phyloP scores from a whole-genome alignment of 2,329 filamentous ascomycete genomes.

The Chalaropsis thielavioides region DNA sequence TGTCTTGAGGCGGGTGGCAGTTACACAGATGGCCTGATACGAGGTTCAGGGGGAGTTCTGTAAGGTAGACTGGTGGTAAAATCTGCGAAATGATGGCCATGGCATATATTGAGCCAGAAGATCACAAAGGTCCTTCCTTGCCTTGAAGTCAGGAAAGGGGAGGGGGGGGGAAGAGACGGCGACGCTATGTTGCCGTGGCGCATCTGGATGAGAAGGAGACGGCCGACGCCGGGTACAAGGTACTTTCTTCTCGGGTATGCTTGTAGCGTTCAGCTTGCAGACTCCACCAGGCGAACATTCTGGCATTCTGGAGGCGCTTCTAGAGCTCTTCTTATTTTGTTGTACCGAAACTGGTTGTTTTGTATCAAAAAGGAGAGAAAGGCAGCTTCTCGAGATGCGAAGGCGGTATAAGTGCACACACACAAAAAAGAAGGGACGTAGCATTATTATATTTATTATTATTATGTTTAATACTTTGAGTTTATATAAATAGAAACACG shows the following conservation, averaged over 20 bases:
- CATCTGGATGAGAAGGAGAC: neutral
- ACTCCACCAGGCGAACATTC: neutral
- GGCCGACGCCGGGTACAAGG: neutral
- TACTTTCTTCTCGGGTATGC: neutral
- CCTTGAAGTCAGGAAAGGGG: neutral
- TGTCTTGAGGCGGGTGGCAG: neutral
- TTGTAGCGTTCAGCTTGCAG: neutral
- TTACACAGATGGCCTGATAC: neutral
- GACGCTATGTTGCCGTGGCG: neutral
- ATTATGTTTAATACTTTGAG: too few relatives aligned
- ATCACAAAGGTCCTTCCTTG: neutral
- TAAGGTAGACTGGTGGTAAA: too few relatives aligned
- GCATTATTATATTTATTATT: too few relatives aligned
- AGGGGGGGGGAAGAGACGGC: neutral
- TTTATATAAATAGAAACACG: too few relatives aligned
- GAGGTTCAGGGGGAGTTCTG: neutral
- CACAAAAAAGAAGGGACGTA: too few relatives aligned
- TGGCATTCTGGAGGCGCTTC: neutral
- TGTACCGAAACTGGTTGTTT: slow-evolving; percentile 1
- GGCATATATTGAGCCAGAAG: neutral
- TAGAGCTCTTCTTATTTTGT: slow-evolving; percentile 6
- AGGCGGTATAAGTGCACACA: too few relatives aligned
- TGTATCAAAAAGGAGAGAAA: neutral
- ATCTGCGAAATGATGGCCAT: neutral
- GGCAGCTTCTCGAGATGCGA: neutral